These are phyloP conservation scores for Leishmania guyanensis DNA, from an alignment of 208 protist genomes.

Conservation along the genomic window DNA sequence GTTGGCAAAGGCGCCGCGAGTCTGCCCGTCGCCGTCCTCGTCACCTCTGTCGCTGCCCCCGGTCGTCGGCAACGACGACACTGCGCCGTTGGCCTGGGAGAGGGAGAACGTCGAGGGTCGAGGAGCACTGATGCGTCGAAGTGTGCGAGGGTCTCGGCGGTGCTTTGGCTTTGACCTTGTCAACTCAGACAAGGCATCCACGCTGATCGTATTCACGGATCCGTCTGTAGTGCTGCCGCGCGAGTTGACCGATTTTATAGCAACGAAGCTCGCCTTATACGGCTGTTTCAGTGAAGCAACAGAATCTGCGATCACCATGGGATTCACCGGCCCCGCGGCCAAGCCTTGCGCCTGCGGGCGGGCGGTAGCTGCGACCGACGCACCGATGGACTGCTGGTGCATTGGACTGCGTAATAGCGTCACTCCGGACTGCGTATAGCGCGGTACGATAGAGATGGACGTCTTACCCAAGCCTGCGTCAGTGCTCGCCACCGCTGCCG, in stretches of 20 bases:
- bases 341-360: background rate
- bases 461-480: background rate
- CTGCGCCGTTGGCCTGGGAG: background rate
- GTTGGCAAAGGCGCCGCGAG: background rate
- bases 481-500: background rate
- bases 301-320: background rate
- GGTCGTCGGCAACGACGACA: slow-evolving; percentile 5
- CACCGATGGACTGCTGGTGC: background rate
- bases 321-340: background rate
- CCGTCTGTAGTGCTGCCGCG: background rate
- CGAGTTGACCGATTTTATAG: background rate
- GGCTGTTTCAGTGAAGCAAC: background rate
- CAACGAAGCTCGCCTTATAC: background rate
- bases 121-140: slow-evolving; percentile 20
- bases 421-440: slow-evolving; percentile 8
- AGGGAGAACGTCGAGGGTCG: slow-evolving; percentile 12
- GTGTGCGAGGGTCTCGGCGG: slow-evolving; percentile 24
- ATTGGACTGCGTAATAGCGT: slow-evolving; percentile 14
- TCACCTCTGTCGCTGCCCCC: slow-evolving; percentile 13
- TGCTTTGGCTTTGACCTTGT: slow-evolving; percentile 8
- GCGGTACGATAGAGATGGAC: slow-evolving; percentile 8
- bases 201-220: background rate
- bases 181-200: background rate
- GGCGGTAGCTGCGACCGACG: background rate
- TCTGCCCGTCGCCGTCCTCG: too few species aligned